Conservation (phyloP, 768 basidiomycete genomes). For the Serendipita sp. region DNA sequence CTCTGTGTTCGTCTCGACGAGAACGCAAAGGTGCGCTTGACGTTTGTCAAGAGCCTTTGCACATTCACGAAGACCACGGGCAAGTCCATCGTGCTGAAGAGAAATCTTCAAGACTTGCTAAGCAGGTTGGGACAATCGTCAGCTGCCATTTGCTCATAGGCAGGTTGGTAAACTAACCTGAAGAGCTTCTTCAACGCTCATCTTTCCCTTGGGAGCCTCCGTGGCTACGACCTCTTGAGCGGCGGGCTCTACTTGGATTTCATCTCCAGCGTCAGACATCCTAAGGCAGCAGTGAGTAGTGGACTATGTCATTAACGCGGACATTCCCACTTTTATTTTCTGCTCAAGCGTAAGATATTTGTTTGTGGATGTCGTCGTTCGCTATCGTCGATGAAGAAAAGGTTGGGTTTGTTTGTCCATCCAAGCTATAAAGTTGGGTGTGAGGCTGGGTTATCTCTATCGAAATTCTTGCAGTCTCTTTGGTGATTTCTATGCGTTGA, state of each 20-base stretch:
- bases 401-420: slow-evolving; percentile 1
- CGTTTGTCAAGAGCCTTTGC: slow-evolving; percentile 98
- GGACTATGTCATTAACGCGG: neutral
- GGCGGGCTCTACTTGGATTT: slow-evolving; percentile 54
- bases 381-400: slow-evolving; percentile 82
- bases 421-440: neutral
- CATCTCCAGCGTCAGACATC: slow-evolving; percentile 99
- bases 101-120: slow-evolving; percentile 99
- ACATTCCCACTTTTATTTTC: slow-evolving; percentile 25
- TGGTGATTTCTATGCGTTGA: too few relatives aligned
- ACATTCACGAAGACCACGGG: slow-evolving; percentile 92
- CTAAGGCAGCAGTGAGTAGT: slow-evolving; percentile 19
- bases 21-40: slow-evolving; percentile 94
- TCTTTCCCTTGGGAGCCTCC: slow-evolving; percentile 87
- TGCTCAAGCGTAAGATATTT: slow-evolving; percentile 10
- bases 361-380: slow-evolving; percentile 69
- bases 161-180: slow-evolving; percentile 32
- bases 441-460: neutral
- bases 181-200: slow-evolving; percentile 89
- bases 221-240: slow-evolving; percentile 44
- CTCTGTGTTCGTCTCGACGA: slow-evolving; percentile 98
- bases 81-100: slow-evolving; percentile 94
- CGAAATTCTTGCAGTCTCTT: too few relatives aligned
- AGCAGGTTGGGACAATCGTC: too few relatives aligned
- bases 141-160: too few relatives aligned